Percentiles rank a stretch among this genome's conserved stretches.
Evolutionary conservation across 2,329 filamentous ascomycete species (phyloP).

Genomic region (Xylariaceae sp.): DNA sequence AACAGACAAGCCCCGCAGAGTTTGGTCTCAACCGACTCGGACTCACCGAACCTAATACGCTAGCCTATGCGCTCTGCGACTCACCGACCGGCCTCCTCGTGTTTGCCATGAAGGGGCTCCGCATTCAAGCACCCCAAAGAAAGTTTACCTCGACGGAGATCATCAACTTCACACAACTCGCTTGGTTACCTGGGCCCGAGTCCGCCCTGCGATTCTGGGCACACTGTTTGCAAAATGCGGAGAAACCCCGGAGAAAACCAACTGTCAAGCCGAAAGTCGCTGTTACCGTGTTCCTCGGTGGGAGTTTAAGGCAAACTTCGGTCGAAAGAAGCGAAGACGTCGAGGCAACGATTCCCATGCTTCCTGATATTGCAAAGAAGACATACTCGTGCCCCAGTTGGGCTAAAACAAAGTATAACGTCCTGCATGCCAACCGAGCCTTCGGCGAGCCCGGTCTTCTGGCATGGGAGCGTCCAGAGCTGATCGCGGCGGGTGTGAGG

Average conservation of each 20-base stretch:
- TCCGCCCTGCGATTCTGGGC: constrained; percentile 57
- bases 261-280: constrained; percentile 39
- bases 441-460: constrained; percentile 43
- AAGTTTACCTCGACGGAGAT: constrained; percentile 51
- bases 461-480: constrained; percentile 47
- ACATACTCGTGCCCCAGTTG: constrained; percentile 48
- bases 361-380: constrained; percentile 13
- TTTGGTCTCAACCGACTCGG: constrained; percentile 31
- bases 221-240: constrained; percentile 38
- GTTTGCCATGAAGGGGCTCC: constrained; percentile 49
- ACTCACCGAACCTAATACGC: constrained; percentile 49
- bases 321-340: constrained; percentile 16
- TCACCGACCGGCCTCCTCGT: constrained; percentile 58
- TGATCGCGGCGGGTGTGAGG: constrained; percentile 42
- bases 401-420: constrained; percentile 43
- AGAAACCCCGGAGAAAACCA: constrained; percentile 26
- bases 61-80: constrained; percentile 60
- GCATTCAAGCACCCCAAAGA: constrained; percentile 38
- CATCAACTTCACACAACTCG: constrained; percentile 58
- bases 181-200: constrained; percentile 67
- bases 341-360: constrained; percentile 16
- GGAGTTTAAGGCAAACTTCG: constrained; percentile 17
- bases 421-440: constrained; percentile 41
- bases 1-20: constrained; percentile 17
- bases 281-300: constrained; percentile 48